Base-by-base conservation (phyloP, 306 rosid genomes). In the Vigna angularis region DNA sequence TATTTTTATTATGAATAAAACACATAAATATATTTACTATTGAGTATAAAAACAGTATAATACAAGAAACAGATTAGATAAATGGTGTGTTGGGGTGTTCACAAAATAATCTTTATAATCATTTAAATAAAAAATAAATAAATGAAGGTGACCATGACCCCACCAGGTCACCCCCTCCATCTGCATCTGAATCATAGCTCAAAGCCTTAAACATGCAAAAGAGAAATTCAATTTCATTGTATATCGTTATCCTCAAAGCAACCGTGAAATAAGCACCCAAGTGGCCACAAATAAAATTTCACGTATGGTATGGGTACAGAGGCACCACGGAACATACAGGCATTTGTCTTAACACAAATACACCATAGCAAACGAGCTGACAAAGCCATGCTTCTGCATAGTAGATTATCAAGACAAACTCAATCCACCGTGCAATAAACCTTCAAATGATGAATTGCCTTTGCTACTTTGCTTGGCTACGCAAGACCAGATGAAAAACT, bases 381-480 rank as follows among this genome's bases (percentile, higher is more conserved):
- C 71, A 9, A 38, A 38, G 32, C 3, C 3, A n/a, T 63, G 51
- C 51, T 38, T 65, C 16, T 18, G n/a, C 11, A 65, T 44, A 65
- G 26, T 49, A 65, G 24, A 65, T 65, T 65, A 38, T 22, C 51
- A 38, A 40, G 50, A 45, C 15, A 45, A 15, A 40, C 51, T 34
- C 4, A 40, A 65, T 14, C 26, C 51, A 59, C 32, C 51, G 32
- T 38, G n/a, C 52, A 38, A 65, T 1, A 40, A 38, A 38, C 71
- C 71, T 65, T 49, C 51, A 65, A 65, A 50, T 38, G 32, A 65
- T 9, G 51, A 65, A 42, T 65, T 16, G 9, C 11, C 71, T 65
- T 24, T 14, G 7, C 14, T 68, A 17, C 57, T 68, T 24, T 48
- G 58, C 20, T 68, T 5, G 17, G 73, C 38, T 57, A 68, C n/a